A percentile compares a stretch with the other conserved stretches of the same genome.
These are phyloP conservation scores for Penicillium concentricum DNA, from an alignment of 2,329 filamentous ascomycete genomes.

Conservation along the genomic window DNA sequence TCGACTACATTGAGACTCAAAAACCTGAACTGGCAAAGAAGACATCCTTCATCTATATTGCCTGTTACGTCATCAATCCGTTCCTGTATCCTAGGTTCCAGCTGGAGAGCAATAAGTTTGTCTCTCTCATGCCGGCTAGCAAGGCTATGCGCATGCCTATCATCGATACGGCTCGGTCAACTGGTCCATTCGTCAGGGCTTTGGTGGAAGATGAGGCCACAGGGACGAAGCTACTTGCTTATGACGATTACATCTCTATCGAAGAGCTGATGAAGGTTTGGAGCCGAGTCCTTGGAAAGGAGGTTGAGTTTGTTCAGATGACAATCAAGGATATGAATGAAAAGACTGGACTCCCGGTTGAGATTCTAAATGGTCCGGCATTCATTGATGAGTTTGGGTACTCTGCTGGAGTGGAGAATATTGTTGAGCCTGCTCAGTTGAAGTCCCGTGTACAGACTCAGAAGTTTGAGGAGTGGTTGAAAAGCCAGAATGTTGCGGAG, in stretches of 20 bases:
- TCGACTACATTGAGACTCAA: constrained; percentile 44
- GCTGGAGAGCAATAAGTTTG: constrained; percentile 29
- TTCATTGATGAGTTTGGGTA: constrained; percentile 45
- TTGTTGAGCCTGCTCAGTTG: constrained; percentile 43
- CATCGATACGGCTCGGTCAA: constrained; percentile 40
- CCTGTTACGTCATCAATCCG: constrained; percentile 33
- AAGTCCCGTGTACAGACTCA: constrained; percentile 14
- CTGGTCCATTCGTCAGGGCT: constrained; percentile 47
- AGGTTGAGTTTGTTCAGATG: constrained; percentile 34
- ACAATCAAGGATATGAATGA: constrained; percentile 34
- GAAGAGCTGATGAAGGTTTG: constrained; percentile 37
- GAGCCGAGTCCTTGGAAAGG: constrained; percentile 38
- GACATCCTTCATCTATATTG: constrained; percentile 39
- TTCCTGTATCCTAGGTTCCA: constrained; percentile 32
- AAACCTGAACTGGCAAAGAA: constrained; percentile 47
- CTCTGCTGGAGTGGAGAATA: constrained; percentile 38
- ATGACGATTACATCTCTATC: constrained; percentile 41
- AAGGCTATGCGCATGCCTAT: constrained; percentile 37
- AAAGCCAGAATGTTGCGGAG: not conserved
- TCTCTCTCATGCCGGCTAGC: constrained; percentile 30
- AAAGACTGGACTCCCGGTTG: constrained; percentile 21
- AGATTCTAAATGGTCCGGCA: constrained; percentile 39
- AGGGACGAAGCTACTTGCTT: constrained; percentile 47
- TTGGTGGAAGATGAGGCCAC: constrained; percentile 42
- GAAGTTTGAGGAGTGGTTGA: constrained; percentile 2